Evolutionary conservation across 176 grass and related monocot genomes (phyloP), one percentile per base, ranked within the genome.

Genomic region (Eleusine indica): DNA sequence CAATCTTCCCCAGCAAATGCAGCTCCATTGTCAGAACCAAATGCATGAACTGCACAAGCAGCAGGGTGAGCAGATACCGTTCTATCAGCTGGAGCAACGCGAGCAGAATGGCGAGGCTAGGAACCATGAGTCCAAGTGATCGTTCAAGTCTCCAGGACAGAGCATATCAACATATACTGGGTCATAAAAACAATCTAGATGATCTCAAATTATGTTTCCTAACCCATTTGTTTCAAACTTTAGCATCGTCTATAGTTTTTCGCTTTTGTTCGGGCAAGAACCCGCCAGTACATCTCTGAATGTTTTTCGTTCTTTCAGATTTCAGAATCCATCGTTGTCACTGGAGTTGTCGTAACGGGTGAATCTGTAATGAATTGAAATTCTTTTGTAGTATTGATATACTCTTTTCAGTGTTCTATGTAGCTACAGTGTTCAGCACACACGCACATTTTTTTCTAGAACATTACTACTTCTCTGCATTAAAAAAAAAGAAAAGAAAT

Each of bases 21-120:
- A 86, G 81, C 43, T 90, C 53, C 85, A 83, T 3, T 80, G 82
- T 52, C 87, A 88, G 78, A 92, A 83, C 81, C 90, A 87, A 71
- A 93, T 97, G 87, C 78, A 73, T 13, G 78, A 90, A 16, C 46
- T 88, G 46, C 87, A 89, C 21, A 83, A 91, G 67, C 79, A 81
- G 86, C 89, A 97, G 66, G 71, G 58, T 14, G 87, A 81, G 90
- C 87, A 91, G 71, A 88, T 90, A 66, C 92, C 89, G 2, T 89
- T 98, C 79, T 91, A 88, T 68, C 90, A 91, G 69, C 77, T 92
- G 75, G 88, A 89, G 44, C 87, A 79, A 72, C 89, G 86, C 9
- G 85, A 88, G 62, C 89, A 95, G 85, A 91, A 93, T 8, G 87
- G 76, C 42, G 52, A 79, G 0, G 68, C 77, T 1, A 91, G 69